Conservation (phyloP, 495 filamentous ascomycete species). For the Lineolata rhizophorae region DNA sequence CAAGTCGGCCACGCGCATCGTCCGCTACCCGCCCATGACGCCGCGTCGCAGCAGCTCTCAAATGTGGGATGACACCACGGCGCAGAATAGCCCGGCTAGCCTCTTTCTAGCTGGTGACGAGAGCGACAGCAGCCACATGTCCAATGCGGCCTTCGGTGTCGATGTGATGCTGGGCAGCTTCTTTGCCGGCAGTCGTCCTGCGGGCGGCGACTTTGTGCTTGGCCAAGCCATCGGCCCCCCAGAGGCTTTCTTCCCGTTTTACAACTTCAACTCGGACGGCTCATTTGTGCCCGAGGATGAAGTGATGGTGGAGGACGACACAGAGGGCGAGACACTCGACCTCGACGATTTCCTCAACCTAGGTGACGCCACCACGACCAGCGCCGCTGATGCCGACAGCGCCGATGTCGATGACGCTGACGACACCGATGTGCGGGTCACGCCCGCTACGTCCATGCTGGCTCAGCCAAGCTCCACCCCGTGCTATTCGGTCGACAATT, state of each 20-base stretch:
- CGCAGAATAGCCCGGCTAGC: background rate
- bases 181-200: background rate
- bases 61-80: background rate
- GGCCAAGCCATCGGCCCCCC: conserved; percentile 49
- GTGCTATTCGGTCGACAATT: too few relatives aligned
- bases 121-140: background rate
- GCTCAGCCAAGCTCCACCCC: conserved; percentile 9
- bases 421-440: conserved; percentile 28
- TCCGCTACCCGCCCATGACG: background rate
- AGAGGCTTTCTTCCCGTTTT: conserved; percentile 54
- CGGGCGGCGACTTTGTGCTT: too few relatives aligned
- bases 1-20: background rate
- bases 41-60: background rate
- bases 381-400: too few relatives aligned
- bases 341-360: background rate
- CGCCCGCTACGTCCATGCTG: conserved; percentile 11
- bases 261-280: conserved; percentile 33
- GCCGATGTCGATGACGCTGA: conserved; percentile 33
- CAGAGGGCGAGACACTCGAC: background rate
- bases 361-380: too few relatives aligned
- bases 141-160: background rate
- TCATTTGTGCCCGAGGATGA: conserved; percentile 17
- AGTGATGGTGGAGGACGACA: background rate
- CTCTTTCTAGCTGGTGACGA: background rate
- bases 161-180: background rate